Conservation (phyloP, 192 early-diverging fungal species). For the Coemansia sp. region DNA sequence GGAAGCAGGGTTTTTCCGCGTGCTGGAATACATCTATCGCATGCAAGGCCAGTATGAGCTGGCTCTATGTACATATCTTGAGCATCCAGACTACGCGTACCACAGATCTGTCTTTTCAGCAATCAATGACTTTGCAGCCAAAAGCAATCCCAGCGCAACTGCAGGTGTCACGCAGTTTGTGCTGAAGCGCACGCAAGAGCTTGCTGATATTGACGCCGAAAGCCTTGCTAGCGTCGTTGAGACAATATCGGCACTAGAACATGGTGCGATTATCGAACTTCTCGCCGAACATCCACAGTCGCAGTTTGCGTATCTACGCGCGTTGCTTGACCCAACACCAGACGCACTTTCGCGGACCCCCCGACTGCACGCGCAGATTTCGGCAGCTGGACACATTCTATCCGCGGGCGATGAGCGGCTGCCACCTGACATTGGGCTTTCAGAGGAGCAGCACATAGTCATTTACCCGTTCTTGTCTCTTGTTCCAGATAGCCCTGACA, state of each 20-base stretch:
- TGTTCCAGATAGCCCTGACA: constrained; percentile 22
- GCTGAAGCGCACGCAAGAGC: constrained; percentile 10
- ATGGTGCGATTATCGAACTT: constrained; percentile 16
- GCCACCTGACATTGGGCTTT: constrained; percentile 44
- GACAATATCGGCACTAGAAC: constrained; percentile 18
- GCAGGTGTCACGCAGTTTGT: constrained; percentile 21
- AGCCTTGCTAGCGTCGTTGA: constrained; percentile 29
- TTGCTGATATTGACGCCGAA: constrained; percentile 43
- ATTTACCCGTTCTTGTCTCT: constrained; percentile 44
- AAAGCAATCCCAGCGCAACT: background rate
- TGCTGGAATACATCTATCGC: constrained; percentile 42
- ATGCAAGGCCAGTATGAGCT: constrained; percentile 28
- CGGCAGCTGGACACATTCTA: background rate
- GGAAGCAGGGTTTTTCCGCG: constrained; percentile 43
- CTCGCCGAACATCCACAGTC: constrained; percentile 18
- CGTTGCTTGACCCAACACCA: constrained; percentile 38
- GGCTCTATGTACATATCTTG: constrained; percentile 44
- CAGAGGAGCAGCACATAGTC: constrained; percentile 47
- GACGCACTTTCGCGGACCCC: constrained; percentile 13
- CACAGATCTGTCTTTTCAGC: constrained; percentile 38
- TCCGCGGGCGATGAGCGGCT: constrained; percentile 28
- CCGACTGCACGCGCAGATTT: background rate
- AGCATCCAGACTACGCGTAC: constrained; percentile 39
- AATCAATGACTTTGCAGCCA: constrained; percentile 26
- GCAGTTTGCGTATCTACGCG: constrained; percentile 43